These are phyloP conservation scores for Bolboschoenoplectus hybrid DNA, from an alignment of 202 grass and related monocot species.

Conservation along the genomic window DNA sequence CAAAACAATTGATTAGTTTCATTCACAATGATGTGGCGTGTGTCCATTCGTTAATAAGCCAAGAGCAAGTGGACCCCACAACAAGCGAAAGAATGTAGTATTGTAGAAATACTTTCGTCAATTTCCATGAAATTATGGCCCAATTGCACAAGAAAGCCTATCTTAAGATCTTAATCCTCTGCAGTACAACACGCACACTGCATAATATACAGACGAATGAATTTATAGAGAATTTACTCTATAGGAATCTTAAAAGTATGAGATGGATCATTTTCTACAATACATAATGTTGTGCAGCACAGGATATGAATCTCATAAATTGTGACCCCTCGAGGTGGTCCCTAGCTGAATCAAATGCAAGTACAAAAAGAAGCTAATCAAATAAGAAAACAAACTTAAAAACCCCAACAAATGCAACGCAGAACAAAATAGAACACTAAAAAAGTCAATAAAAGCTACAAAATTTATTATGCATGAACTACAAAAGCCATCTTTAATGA, in stretches of 20 bases:
- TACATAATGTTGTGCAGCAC: too few species aligned
- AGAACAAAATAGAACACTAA: neutral
- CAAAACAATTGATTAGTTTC: too few species aligned
- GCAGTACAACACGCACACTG: too few species aligned
- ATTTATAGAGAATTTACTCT: too few species aligned
- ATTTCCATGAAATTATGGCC: slow-evolving; percentile 10
- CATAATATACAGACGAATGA: too few species aligned
- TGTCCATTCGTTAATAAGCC: too few species aligned
- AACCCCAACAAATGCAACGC: neutral
- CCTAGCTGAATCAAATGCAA: neutral
- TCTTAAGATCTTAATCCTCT: too few species aligned
- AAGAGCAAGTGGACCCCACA: too few species aligned
- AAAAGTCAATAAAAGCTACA: neutral
- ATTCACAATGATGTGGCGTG: too few species aligned
- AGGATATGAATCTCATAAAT: neutral
- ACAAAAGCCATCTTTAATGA: slow-evolving; percentile 1
- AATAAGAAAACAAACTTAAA: neutral
- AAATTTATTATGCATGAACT: neutral
- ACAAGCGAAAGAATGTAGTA: too few species aligned
- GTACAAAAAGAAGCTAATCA: neutral
- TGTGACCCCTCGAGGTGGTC: neutral
- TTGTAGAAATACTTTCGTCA: neutral
- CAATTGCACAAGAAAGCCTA: slow-evolving; percentile 4
- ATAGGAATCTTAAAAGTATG: too few species aligned
- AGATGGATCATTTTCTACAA: too few species aligned